These are phyloP conservation scores for Coleophoma crateriformis DNA, from an alignment of 2,329 filamentous ascomycete genomes.

Conservation along the genomic window DNA sequence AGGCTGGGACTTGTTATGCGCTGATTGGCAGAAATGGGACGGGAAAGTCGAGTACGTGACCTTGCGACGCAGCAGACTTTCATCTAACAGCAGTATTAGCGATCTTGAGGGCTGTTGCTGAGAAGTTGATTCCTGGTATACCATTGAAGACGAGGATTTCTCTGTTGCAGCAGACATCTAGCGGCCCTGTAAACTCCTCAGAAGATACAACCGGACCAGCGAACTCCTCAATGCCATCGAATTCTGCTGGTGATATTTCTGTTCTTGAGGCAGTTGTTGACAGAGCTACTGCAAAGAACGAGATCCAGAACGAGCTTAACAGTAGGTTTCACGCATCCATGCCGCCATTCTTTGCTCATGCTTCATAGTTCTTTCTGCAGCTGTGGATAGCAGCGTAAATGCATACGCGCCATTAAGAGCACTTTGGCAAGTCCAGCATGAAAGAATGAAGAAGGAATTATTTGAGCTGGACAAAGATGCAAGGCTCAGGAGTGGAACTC, in stretches of 20 bases:
- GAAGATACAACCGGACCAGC: conserved; percentile 22
- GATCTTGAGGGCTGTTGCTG: conserved; percentile 67
- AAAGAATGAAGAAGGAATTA: conserved; percentile 55
- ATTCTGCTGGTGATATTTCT: conserved; percentile 29
- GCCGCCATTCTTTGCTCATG: neutral
- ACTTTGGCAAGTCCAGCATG: conserved; percentile 56
- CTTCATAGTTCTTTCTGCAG: conserved; percentile 46
- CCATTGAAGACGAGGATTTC: conserved; percentile 59
- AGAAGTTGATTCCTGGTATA: conserved; percentile 74
- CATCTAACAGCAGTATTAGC: conserved; percentile 24
- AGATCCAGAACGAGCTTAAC: conserved; percentile 55
- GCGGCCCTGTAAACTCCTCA: conserved; percentile 25
- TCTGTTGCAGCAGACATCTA: conserved; percentile 62
- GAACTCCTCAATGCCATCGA: neutral
- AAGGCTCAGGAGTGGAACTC: conserved; percentile 64
- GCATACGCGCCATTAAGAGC: conserved; percentile 52
- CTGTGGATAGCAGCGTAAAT: conserved; percentile 50
- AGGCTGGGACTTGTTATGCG: conserved; percentile 70
- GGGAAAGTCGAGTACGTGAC: conserved; percentile 67
- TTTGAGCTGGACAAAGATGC: conserved; percentile 71
- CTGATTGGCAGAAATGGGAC: conserved; percentile 76
- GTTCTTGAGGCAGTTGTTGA: conserved; percentile 67
- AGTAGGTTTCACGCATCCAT: conserved; percentile 31
- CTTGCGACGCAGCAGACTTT: neutral
- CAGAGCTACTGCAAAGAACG: conserved; percentile 48